Percentiles rank a stretch among this genome's conserved stretches.
Conservation (phyloP, 768 basidiomycete species). For the Lactarius akahatsu region DNA sequence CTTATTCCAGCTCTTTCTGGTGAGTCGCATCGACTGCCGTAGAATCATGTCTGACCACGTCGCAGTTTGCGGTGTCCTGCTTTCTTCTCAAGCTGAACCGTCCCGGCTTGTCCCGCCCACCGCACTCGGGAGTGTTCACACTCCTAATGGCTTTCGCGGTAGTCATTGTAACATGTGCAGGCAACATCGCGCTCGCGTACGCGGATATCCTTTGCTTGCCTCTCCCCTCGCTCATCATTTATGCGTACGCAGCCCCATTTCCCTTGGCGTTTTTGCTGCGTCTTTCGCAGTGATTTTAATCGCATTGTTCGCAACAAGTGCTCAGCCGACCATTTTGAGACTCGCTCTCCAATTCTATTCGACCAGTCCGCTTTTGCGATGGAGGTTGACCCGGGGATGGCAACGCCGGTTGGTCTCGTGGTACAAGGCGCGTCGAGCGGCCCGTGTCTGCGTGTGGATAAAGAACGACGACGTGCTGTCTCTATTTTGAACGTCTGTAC, state of each 20-base stretch:
- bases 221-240: neutral
- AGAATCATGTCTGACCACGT: neutral
- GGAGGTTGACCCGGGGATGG: constrained; percentile 12
- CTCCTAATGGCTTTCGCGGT: constrained; percentile 26
- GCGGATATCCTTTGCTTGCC: neutral
- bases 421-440: constrained; percentile 25
- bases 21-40: constrained; percentile 6
- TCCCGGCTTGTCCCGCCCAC: constrained; percentile 23
- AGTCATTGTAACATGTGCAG: constrained; percentile 22
- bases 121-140: constrained; percentile 20
- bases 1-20: constrained; percentile 27
- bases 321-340: constrained; percentile 21
- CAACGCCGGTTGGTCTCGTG: constrained; percentile 14
- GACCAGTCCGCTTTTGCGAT: constrained; percentile 19
- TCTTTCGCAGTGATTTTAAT: constrained; percentile 22
- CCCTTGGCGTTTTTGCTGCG: constrained; percentile 25
- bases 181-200: constrained; percentile 28
- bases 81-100: constrained; percentile 28
- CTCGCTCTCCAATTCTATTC: constrained; percentile 15
- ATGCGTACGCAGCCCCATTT: constrained; percentile 19
- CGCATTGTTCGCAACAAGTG: constrained; percentile 16
- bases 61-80: constrained; percentile 26
- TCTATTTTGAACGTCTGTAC: neutral
- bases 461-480: constrained; percentile 28
- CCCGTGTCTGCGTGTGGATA: constrained; percentile 29